A percentile compares a stretch with the other conserved stretches of the same genome.
phyloP scores from a whole-genome alignment of 768 basidiomycete species.

The Boletus rubropictus region DNA sequence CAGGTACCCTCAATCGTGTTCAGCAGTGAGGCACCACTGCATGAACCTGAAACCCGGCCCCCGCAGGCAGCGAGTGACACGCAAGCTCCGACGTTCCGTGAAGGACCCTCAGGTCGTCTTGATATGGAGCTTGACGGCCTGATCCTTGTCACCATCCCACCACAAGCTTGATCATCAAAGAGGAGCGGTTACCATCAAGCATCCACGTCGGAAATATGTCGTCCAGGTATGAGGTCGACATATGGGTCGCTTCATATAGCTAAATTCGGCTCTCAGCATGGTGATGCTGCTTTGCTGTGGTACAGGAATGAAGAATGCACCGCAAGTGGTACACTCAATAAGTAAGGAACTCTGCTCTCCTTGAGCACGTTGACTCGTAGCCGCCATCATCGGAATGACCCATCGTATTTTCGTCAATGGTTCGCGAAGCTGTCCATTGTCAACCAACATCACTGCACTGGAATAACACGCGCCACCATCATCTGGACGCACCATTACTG shows the following conservation, averaged over 20 bases:
- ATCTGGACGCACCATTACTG: not conserved
- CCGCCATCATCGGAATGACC: not conserved
- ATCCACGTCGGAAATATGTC: not conserved
- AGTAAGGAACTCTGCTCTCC: not conserved
- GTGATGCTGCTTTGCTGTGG: not conserved
- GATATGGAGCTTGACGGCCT: conserved; percentile 1
- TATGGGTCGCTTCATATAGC: not conserved
- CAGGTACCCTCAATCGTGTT: not conserved
- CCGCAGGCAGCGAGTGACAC: not conserved
- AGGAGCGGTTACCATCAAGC: not conserved
- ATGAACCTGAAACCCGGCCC: too few species aligned
- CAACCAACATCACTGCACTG: too few species aligned
- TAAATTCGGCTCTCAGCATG: not conserved
- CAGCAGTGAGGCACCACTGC: not conserved
- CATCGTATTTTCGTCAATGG: not conserved
- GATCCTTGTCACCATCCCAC: not conserved
- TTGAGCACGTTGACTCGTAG: not conserved
- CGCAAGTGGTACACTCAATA: not conserved
- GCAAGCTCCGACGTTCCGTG: conserved; percentile 3
- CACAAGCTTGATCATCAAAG: not conserved
- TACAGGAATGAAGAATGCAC: not conserved
- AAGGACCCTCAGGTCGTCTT: too few species aligned
- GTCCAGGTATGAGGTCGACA: not conserved
- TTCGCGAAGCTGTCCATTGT: not conserved
- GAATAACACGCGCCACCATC: not conserved